These are phyloP conservation scores for Whalleya microplaca DNA, from an alignment of 2,329 filamentous ascomycete species.

Conservation along the genomic window DNA sequence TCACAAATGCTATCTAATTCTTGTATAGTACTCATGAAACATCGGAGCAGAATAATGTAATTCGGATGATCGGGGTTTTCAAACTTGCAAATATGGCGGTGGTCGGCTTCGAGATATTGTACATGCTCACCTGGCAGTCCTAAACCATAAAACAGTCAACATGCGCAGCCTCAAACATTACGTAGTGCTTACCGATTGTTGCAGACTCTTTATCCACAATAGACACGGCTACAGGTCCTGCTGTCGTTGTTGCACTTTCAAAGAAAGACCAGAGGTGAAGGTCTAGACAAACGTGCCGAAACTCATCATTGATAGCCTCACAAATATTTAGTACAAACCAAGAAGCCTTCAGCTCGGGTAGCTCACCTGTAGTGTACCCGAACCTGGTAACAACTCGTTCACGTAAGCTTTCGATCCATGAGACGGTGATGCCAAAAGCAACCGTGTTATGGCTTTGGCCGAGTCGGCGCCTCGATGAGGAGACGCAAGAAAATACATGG, in stretches of 20 bases:
- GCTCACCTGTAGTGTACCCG: slow-evolving; percentile 3
- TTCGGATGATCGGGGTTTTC: slow-evolving; percentile 25
- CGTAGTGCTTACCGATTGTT: slow-evolving; percentile 19
- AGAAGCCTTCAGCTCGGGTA: neutral
- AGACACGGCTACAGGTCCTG: slow-evolving; percentile 12
- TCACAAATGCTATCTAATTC: slow-evolving; percentile 12
- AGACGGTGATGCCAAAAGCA: slow-evolving; percentile 15
- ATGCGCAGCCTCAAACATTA: neutral
- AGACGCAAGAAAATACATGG: slow-evolving; percentile 38
- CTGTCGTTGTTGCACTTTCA: slow-evolving; percentile 29
- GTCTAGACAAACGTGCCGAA: slow-evolving; percentile 31
- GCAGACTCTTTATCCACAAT: slow-evolving; percentile 37
- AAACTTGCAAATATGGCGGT: slow-evolving; percentile 35
- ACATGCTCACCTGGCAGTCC: slow-evolving; percentile 28
- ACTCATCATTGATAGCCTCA: slow-evolving; percentile 36
- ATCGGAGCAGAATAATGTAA: slow-evolving; percentile 27
- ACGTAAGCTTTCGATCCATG: slow-evolving; percentile 34
- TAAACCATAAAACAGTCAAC: neutral
- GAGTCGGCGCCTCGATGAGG: slow-evolving; percentile 31
- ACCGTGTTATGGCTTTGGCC: slow-evolving; percentile 26
- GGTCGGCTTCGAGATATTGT: slow-evolving; percentile 32
- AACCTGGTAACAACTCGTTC: slow-evolving; percentile 28
- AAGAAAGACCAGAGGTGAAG: slow-evolving; percentile 36
- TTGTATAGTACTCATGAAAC: slow-evolving; percentile 26
- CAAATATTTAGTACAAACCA: neutral